Conservation (phyloP, 1,284 basidiomycete species). For the Pisolithus thermaeus region DNA sequence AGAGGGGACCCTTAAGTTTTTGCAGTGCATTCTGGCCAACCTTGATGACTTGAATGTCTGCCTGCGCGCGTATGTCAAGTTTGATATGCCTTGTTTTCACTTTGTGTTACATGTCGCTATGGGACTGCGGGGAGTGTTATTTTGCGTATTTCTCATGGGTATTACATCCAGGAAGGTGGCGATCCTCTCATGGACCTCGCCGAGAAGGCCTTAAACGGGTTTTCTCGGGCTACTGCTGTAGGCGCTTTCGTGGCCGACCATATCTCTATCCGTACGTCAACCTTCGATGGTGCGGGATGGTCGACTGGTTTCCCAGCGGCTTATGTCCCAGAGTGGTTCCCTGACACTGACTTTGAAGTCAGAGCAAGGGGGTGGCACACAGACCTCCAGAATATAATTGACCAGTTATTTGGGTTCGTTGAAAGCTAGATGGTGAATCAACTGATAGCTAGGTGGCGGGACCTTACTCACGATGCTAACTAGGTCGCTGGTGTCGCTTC, state of each 20-base stretch:
- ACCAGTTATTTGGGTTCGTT: slow-evolving; percentile 12
- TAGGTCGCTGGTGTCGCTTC: slow-evolving; percentile 4
- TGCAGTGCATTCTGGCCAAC: slow-evolving; percentile 16
- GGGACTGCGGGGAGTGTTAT: slow-evolving; percentile 11
- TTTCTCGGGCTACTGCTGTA: no score
- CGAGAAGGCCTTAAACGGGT: slow-evolving; percentile 15
- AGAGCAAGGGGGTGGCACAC: slow-evolving; percentile 11
- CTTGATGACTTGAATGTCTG: slow-evolving; percentile 13
- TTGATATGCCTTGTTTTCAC: background rate
- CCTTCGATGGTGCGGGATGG: background rate
- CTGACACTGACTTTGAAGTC: slow-evolving; percentile 30
- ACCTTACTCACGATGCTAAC: background rate
- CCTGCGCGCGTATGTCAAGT: slow-evolving; percentile 23
- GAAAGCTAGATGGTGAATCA: slow-evolving; percentile 8
- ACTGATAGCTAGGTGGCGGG: background rate
- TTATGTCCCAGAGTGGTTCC: slow-evolving; percentile 32
- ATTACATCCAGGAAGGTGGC: slow-evolving; percentile 15
- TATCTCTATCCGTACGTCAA: slow-evolving; percentile 26
- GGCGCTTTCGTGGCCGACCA: no score
- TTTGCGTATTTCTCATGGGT: slow-evolving; percentile 22
- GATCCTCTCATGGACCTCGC: slow-evolving; percentile 26
- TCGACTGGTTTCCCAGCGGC: slow-evolving; percentile 18
- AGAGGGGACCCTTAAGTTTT: slow-evolving; percentile 18
- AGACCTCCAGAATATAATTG: slow-evolving; percentile 1
- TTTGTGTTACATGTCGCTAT: slow-evolving; percentile 1